phyloP scores from a whole-genome alignment of 2,329 filamentous ascomycete species.

The Monilinia laxa region DNA sequence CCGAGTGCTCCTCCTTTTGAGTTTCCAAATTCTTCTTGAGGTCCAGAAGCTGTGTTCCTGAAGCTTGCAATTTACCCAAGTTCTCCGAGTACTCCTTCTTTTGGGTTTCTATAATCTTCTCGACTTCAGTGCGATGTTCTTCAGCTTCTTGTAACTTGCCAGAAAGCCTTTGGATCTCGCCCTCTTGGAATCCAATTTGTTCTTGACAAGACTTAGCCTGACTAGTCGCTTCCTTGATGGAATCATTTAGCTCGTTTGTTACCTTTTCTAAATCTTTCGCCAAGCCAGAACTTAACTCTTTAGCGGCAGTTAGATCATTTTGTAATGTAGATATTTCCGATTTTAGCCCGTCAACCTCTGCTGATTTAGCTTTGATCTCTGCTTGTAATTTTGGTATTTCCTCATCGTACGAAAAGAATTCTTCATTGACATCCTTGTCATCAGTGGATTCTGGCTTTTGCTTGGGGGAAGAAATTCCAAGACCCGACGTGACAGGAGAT shows the following conservation, averaged over 20 bases:
- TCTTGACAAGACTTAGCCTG: constrained; percentile 30
- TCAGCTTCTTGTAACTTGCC: constrained; percentile 35
- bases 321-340: constrained; percentile 66
- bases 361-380: constrained; percentile 67
- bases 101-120: constrained; percentile 31
- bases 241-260: constrained; percentile 62
- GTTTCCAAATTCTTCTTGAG: constrained; percentile 32
- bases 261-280: constrained; percentile 47
- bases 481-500: constrained; percentile 50
- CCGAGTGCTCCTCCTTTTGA: constrained; percentile 29
- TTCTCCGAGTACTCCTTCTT: constrained; percentile 26
- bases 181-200: constrained; percentile 33
- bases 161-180: constrained; percentile 35
- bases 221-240: constrained; percentile 58
- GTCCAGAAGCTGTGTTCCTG: constrained; percentile 32
- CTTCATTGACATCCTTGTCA: constrained; percentile 52
- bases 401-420: constrained; percentile 90
- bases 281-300: constrained; percentile 68
- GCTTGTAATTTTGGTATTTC: constrained; percentile 80
- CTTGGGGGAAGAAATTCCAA: constrained; percentile 52
- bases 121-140: constrained; percentile 30
- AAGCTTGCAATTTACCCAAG: constrained; percentile 28
- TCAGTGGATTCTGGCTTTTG: constrained; percentile 44
- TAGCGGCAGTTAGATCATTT: constrained; percentile 66
- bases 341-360: constrained; percentile 70